These are phyloP conservation scores for Geranium brycei DNA, from an alignment of 345 rosid genomes.

Conservation along the genomic window DNA sequence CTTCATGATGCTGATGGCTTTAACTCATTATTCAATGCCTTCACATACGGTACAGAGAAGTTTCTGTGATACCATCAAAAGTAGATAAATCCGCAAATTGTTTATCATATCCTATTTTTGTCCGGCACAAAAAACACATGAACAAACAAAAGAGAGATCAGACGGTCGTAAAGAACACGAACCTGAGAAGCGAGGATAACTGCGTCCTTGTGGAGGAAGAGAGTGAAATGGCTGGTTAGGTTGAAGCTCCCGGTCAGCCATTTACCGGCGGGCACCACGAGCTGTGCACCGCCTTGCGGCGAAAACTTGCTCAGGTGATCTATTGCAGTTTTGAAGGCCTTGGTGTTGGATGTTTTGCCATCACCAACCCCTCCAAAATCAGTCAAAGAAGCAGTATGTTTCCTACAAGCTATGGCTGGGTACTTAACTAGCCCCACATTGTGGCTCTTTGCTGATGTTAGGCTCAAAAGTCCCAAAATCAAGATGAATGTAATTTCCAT, in stretches of 20 bases:
- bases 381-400: conserved; percentile 51
- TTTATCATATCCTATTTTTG: no score
- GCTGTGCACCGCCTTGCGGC: conserved; percentile 55
- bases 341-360: conserved; percentile 66
- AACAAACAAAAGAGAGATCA: no score
- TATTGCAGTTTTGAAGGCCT: conserved; percentile 56
- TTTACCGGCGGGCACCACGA: conserved; percentile 75
- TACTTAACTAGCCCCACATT: conserved; percentile 12
- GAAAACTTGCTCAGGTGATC: conserved; percentile 40
- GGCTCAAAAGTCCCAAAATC: not conserved
- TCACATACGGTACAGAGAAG: no score
- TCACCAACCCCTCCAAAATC: conserved; percentile 88
- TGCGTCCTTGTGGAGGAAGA: conserved; percentile 61
- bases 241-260: conserved; percentile 88
- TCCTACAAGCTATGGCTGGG: conserved; percentile 50
- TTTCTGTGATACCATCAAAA: no score
- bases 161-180: no score
- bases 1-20: no score
- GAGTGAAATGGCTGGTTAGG: conserved; percentile 82
- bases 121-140: no score
- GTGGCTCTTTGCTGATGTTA: not conserved
- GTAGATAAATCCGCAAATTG: no score
- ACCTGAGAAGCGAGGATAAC: conserved; percentile 84
- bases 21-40: no score
- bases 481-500: not conserved